Evolutionary conservation across 345 rosid species (phyloP).

Genomic region (Garcia nutans): DNA sequence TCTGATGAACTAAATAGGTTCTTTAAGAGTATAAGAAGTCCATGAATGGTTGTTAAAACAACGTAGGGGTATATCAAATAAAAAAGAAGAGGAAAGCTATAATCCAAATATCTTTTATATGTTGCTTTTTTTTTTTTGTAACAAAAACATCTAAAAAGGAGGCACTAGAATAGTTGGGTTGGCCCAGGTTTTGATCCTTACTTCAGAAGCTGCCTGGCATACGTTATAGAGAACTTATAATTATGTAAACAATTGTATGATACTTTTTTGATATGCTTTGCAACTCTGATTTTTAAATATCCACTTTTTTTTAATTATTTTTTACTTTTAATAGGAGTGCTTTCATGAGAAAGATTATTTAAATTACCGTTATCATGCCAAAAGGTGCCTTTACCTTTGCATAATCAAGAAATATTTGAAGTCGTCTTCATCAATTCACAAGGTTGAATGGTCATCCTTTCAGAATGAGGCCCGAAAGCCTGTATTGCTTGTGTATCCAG

Average conservation of each 20-base stretch:
- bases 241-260: not conserved
- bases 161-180: not conserved
- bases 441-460: slow-evolving; percentile 73
- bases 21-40: not conserved
- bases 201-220: not conserved
- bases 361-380: slow-evolving; percentile 86
- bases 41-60: not conserved
- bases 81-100: too few relatives aligned
- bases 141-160: too few relatives aligned
- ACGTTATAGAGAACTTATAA: not conserved
- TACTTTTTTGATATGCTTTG: not conserved
- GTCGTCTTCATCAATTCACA: slow-evolving; percentile 43
- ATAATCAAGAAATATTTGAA: slow-evolving; percentile 61
- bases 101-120: too few relatives aligned
- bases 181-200: not conserved
- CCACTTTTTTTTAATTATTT: not conserved
- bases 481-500: slow-evolving; percentile 68
- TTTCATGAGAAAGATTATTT: slow-evolving; percentile 84
- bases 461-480: slow-evolving; percentile 96
- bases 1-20: not conserved
- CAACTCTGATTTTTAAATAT: not conserved
- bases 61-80: not conserved
- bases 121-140: too few relatives aligned
- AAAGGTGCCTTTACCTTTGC: slow-evolving; percentile 79
- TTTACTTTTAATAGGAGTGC: slow-evolving; percentile 59